Conservation (phyloP, 2,329 filamentous ascomycete species). For the Penicillium oxalicum region DNA sequence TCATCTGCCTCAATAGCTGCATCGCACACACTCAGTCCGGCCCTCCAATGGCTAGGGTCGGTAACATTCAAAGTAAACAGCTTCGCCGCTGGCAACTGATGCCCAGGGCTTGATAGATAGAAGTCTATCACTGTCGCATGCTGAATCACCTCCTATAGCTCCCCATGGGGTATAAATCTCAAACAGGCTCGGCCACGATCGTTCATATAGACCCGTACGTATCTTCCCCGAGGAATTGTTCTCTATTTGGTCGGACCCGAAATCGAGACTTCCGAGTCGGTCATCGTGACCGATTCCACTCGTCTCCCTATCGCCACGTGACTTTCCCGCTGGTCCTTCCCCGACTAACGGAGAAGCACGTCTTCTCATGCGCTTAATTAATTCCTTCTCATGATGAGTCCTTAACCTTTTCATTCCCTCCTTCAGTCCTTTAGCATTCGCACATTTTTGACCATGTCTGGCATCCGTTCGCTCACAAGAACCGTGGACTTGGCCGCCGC, state of each 20-base stretch:
- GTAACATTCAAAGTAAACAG: no score
- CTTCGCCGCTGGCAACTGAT: no score
- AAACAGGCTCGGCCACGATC: neutral
- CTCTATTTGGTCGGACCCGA: no score
- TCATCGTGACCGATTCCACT: slow-evolving; percentile 4
- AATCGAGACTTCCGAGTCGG: neutral
- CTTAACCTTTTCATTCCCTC: slow-evolving; percentile 9
- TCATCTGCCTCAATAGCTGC: no score
- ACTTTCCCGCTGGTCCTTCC: slow-evolving; percentile 30
- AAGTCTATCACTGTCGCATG: no score
- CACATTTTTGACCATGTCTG: slow-evolving; percentile 23
- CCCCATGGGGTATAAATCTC: no score
- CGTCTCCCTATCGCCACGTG: slow-evolving; percentile 34
- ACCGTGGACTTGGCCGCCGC: slow-evolving; percentile 26
- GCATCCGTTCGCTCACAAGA: slow-evolving; percentile 26
- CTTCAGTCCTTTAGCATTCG: slow-evolving; percentile 13
- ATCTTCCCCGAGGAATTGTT: slow-evolving; percentile 3
- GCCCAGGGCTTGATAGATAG: no score
- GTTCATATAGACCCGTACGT: neutral
- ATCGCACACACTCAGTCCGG: no score
- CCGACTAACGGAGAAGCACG: slow-evolving; percentile 13
- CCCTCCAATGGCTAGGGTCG: no score
- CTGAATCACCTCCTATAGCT: no score
- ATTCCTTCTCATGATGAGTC: slow-evolving; percentile 4
- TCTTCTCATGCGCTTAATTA: slow-evolving; percentile 7